Percentiles rank a stretch among this genome's conserved stretches.
phyloP scores from a whole-genome alignment of 129 eudicot species.

The Flaveria linearis region DNA sequence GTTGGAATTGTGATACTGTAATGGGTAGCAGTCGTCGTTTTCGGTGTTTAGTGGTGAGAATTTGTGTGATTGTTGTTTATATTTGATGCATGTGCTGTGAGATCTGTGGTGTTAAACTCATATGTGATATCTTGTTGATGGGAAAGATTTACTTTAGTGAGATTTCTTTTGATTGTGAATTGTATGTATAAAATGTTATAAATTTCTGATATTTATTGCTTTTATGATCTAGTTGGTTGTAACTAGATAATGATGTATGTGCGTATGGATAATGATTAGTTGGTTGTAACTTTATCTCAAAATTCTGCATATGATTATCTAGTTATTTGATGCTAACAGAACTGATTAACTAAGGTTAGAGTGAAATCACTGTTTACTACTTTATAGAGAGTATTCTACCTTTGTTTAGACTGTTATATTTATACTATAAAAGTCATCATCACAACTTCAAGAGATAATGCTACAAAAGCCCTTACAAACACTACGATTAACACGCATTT shows the following conservation, averaged over 20 bases:
- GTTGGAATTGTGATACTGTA: neutral
- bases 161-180: neutral
- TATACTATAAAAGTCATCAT: neutral
- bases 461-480: too few relatives aligned
- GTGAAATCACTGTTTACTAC: neutral
- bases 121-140: neutral
- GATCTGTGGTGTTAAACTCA: slow-evolving; percentile 22
- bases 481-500: too few relatives aligned
- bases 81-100: slow-evolving; percentile 14
- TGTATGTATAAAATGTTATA: neutral
- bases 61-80: slow-evolving; percentile 1
- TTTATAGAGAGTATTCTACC: neutral
- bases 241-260: neutral
- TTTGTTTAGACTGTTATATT: neutral
- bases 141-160: neutral
- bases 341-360: neutral
- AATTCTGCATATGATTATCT: neutral
- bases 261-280: neutral
- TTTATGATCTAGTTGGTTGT: neutral
- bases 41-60: slow-evolving; percentile 41
- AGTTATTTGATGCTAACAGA: neutral
- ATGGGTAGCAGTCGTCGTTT: slow-evolving; percentile 38
- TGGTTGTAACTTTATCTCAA: neutral
- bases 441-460: neutral
- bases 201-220: neutral